Base-by-base conservation (phyloP, 202 grass and related monocot genomes). In the Cymbopogon flexuosus region DNA sequence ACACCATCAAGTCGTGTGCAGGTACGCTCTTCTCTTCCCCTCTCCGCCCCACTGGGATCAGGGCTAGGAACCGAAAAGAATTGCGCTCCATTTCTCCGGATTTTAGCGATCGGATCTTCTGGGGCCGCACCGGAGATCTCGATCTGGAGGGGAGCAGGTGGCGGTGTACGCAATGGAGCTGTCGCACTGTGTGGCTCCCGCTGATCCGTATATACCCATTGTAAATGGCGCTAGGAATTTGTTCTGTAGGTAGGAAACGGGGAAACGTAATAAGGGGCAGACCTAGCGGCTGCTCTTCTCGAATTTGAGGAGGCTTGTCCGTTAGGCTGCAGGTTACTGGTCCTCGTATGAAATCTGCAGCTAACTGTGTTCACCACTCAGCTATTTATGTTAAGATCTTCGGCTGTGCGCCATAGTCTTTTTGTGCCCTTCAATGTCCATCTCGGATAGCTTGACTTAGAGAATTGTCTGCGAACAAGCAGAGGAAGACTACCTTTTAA, bases 1-100 rank as follows among this genome's bases (percentile, higher is more conserved):
- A 87, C 59, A 88, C 91, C 75, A 93, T 85, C 82, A 93, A 93
- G 63, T 93, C 91, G 0, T 93, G 91, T 71, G 88, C 91, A 76
- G 91, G 91, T 93, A 59, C 86, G 46, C 41, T 10, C 5, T 14
- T 5, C 62, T 40, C 60, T 43, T 34, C 16, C 29, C 39, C 11
- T 24, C 30, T 67, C 30, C 33, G 14, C 45, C 9, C n/a, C 16
- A 0, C 45, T 11, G 62, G 75, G 62, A 54, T 52, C 76, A 9
- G 40, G 2, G 74, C 13, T 43, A 43, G 37, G 57, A 30, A 12
- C 21, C 13, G 13, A 58, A 58, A 9, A 12, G 12, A 46, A 46
- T 46, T 46, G 43, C 13, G 43, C 43, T 46, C n/a, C 76, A 79
- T 67, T 79, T 18, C n/a, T 65, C 37, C 6, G 36, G 22, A 4